A percentile compares a stretch with the other conserved stretches of the same genome.
phyloP scores from a whole-genome alignment of 2,329 filamentous ascomycete species.

The Aspergillus floridensis region DNA sequence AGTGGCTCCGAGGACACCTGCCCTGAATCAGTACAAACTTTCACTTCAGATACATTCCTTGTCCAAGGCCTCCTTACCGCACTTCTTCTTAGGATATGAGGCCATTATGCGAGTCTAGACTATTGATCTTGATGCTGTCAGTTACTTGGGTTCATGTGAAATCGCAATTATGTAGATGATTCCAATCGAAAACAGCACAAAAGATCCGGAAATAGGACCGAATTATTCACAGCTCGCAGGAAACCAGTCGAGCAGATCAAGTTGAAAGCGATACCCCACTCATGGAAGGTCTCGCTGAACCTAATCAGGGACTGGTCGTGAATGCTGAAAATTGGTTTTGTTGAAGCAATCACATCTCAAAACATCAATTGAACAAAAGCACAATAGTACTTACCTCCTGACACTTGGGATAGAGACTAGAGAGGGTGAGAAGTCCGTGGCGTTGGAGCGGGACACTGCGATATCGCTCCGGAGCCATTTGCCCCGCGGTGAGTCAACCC shows the following conservation, averaged over 20 bases:
- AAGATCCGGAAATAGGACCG: too few species aligned
- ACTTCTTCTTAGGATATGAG: slow-evolving; percentile 39
- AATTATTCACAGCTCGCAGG: too few species aligned
- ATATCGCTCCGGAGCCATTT: slow-evolving; percentile 30
- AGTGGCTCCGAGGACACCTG: slow-evolving; percentile 81
- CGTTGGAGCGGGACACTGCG: slow-evolving; percentile 23
- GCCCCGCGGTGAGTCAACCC: slow-evolving; percentile 28
- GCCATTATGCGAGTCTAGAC: slow-evolving; percentile 26
- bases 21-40: slow-evolving; percentile 17
- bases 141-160: background rate
- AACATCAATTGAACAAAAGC: background rate
- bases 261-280: too few species aligned
- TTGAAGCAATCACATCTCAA: too few species aligned
- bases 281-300: too few species aligned
- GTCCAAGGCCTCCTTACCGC: slow-evolving; percentile 29
- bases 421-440: slow-evolving; percentile 22
- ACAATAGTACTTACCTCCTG: slow-evolving; percentile 22
- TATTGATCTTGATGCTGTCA: background rate
- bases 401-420: slow-evolving; percentile 11
- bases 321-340: too few species aligned
- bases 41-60: background rate
- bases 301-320: too few species aligned
- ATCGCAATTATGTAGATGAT: too few species aligned
- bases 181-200: too few species aligned
- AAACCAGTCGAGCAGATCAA: too few species aligned